Conservation (phyloP, 176 grass and related monocot genomes). For the Elymus sibiricus region DNA sequence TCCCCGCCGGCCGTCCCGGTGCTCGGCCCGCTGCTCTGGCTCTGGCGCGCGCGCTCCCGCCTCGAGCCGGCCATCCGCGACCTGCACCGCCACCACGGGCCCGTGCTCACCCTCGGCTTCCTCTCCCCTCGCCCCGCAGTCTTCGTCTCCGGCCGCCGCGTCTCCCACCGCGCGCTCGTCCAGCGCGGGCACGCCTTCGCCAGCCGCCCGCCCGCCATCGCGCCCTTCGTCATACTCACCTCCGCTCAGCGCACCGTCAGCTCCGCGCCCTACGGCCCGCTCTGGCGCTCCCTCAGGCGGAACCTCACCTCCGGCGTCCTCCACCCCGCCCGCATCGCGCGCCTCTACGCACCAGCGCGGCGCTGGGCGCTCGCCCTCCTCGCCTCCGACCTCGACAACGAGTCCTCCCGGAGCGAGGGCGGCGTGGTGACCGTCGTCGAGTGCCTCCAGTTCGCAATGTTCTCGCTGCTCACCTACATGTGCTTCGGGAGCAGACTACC, state of each 20-base stretch:
- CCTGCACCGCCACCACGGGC: conserved; percentile 36
- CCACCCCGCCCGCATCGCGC: not conserved
- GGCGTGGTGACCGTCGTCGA: conserved; percentile 22
- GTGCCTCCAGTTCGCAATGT: conserved; percentile 50
- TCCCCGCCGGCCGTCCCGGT: conserved; percentile 5
- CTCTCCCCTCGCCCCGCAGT: conserved; percentile 25
- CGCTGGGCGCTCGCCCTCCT: conserved; percentile 24
- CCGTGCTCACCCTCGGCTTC: conserved; percentile 35
- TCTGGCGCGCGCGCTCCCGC: conserved; percentile 8
- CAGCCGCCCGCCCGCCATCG: conserved; percentile 28
- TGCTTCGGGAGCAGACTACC: conserved; percentile 43
- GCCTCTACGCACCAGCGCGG: conserved; percentile 11
- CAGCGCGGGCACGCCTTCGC: conserved; percentile 27
- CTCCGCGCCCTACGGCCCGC: conserved; percentile 31
- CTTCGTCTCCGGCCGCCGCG: conserved; percentile 29
- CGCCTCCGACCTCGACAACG: not conserved
- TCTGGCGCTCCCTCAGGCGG: conserved; percentile 43
- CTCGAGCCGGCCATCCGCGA: conserved; percentile 30
- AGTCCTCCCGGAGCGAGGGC: not conserved
- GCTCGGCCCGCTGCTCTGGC: conserved; percentile 9
- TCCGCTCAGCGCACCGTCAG: conserved; percentile 42
- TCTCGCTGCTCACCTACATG: conserved; percentile 53
- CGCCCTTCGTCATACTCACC: conserved; percentile 19
- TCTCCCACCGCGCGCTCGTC: conserved; percentile 35
- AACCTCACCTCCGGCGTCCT: conserved; percentile 37